A percentile compares a stretch with the other conserved stretches of the same genome.
phyloP scores from a whole-genome alignment of 305 asterid species.

The Lippia alba region DNA sequence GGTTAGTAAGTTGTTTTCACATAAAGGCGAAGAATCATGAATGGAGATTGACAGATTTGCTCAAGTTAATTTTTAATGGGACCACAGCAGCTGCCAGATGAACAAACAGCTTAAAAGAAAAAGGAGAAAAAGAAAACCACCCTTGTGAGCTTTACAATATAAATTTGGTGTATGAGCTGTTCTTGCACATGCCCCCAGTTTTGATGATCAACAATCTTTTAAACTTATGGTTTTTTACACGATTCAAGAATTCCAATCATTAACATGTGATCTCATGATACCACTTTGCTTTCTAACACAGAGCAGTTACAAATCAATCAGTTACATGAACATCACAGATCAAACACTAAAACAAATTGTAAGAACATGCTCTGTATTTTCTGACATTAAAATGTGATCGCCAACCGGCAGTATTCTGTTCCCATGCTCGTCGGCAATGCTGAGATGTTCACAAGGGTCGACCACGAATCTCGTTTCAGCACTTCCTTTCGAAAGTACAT shows the following conservation, averaged over 20 bases:
- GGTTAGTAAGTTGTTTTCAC: slow-evolving; percentile 2
- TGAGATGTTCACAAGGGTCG: slow-evolving; percentile 84
- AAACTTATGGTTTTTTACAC: background rate
- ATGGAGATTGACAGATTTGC: slow-evolving; percentile 15
- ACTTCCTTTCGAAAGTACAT: slow-evolving; percentile 31
- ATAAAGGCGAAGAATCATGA: slow-evolving; percentile 11
- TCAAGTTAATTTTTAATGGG: slow-evolving; percentile 15
- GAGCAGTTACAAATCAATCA: too few relatives aligned
- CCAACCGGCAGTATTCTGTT: slow-evolving; percentile 64
- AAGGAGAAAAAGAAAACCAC: too few relatives aligned
- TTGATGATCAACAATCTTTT: too few relatives aligned
- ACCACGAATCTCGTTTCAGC: slow-evolving; percentile 54
- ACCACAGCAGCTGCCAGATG: slow-evolving; percentile 18
- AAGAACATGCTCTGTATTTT: slow-evolving; percentile 57
- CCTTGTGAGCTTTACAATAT: background rate
- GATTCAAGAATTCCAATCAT: slow-evolving; percentile 13
- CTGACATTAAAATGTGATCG: slow-evolving; percentile 61
- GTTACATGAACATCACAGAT: too few relatives aligned
- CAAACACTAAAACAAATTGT: slow-evolving; percentile 45
- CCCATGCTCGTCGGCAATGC: slow-evolving; percentile 77
- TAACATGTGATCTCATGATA: too few relatives aligned
- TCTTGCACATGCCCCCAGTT: slow-evolving; percentile 37
- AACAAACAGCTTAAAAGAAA: background rate
- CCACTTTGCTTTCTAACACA: too few relatives aligned
- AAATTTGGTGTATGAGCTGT: slow-evolving; percentile 30